phyloP scores from a whole-genome alignment of 176 grass and related monocot species.

The Pontederia paniculata region DNA sequence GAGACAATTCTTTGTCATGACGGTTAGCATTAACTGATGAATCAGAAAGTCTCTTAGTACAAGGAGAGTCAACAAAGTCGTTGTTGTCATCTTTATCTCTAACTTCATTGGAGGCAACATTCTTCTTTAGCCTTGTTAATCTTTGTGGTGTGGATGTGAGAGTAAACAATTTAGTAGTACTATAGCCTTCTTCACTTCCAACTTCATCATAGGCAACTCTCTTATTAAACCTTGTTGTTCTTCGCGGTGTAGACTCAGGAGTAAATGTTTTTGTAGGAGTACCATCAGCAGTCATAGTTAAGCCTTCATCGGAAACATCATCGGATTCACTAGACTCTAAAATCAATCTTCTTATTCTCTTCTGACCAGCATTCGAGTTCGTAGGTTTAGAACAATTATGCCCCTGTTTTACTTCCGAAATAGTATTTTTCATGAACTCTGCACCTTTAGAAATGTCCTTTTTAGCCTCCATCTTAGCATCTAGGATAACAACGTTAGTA shows the following conservation, averaged over 20 bases:
- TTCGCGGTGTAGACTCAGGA: constrained; percentile 3
- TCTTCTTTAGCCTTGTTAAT: too few relatives aligned
- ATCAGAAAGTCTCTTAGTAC: not conserved
- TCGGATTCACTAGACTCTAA: constrained; percentile 21
- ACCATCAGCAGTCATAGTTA: not conserved
- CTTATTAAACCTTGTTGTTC: constrained; percentile 19
- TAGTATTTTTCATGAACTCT: constrained; percentile 1
- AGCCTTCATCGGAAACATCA: not conserved
- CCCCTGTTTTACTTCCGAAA: not conserved
- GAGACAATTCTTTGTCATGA: not conserved
- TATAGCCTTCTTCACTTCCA: not conserved
- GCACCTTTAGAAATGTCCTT: not conserved
- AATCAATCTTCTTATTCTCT: constrained; percentile 7
- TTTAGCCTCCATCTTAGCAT: constrained; percentile 21
- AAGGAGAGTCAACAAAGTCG: not conserved
- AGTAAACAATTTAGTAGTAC: too few relatives aligned
- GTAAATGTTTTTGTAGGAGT: not conserved
- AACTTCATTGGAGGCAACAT: too few relatives aligned
- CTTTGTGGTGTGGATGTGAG: too few relatives aligned
- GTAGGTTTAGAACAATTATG: constrained; percentile 2
- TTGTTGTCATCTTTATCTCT: not conserved
- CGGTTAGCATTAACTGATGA: not conserved
- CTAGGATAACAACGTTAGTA: too few relatives aligned
- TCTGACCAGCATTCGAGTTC: constrained; percentile 2
- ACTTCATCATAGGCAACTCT: constrained; percentile 18